Percentiles rank a stretch among this genome's conserved stretches.
These are phyloP conservation scores for Juglanconis oblonga DNA, from an alignment of 2,329 filamentous ascomycete species.

Conservation along the genomic window DNA sequence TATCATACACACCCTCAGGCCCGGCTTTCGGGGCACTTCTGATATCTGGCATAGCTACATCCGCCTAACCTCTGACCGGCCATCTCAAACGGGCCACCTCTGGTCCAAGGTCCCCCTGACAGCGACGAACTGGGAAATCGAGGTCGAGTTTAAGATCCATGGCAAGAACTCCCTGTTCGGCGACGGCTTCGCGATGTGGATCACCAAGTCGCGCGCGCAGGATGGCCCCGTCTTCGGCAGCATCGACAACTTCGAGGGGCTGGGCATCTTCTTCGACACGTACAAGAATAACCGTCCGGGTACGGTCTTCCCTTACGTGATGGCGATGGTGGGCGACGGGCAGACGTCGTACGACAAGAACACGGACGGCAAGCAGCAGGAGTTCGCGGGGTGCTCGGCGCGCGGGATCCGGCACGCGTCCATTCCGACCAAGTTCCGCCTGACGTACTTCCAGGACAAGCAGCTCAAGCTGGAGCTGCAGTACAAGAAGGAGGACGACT, in stretches of 20 bases:
- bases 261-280: conserved; percentile 95
- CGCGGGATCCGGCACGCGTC: conserved; percentile 80
- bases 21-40: not conserved
- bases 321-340: conserved; percentile 97
- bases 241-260: conserved; percentile 84
- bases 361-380: conserved; percentile 89
- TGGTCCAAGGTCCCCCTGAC: conserved; percentile 93
- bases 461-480: conserved; percentile 85
- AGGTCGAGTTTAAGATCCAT: conserved; percentile 91
- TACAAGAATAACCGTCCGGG: conserved; percentile 99
- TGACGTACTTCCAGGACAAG: conserved; percentile 98
- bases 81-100: conserved; percentile 88
- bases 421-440: conserved; percentile 76
- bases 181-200: conserved; percentile 96
- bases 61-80: conserved; percentile 84
- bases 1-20: conserved; percentile 10
- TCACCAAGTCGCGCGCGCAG: conserved; percentile 86
- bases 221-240: conserved; percentile 84
- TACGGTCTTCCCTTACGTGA: conserved; percentile 93
- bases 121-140: conserved; percentile 98
- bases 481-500: conserved; percentile 87
- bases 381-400: conserved; percentile 92
- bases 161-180: conserved; percentile 88
- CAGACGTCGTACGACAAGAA: conserved; percentile 86
- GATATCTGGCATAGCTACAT: conserved; percentile 64